Conservation (phyloP, 192 early-diverging fungal genomes). For the Borealophlyctis nickersoniae region DNA sequence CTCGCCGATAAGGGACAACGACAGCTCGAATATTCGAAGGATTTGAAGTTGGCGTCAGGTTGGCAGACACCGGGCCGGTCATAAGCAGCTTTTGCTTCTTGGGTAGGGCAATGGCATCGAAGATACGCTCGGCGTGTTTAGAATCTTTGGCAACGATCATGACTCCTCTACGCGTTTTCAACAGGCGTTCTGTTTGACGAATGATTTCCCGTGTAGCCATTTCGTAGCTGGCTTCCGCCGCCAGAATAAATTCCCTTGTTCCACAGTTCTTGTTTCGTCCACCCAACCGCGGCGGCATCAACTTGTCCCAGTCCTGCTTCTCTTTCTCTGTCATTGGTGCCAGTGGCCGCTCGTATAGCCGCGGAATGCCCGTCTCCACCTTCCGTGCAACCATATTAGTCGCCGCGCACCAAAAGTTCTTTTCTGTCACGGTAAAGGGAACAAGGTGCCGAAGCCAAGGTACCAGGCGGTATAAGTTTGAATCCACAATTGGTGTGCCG, state of each 20-base stretch:
- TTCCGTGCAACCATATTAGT: conserved; percentile 16
- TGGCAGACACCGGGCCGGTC: background rate
- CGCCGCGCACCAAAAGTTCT: conserved; percentile 16
- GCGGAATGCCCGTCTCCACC: conserved; percentile 10
- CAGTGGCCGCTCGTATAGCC: background rate
- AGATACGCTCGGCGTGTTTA: background rate
- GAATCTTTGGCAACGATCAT: background rate
- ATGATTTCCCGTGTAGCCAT: background rate
- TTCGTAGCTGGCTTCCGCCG: background rate
- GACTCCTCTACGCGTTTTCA: background rate
- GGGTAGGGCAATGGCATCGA: background rate
- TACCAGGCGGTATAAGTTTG: conserved; percentile 14
- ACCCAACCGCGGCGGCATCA: background rate
- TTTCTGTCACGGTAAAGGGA: conserved; percentile 24
- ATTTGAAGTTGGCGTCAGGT: background rate
- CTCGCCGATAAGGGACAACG: background rate
- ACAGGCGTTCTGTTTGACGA: background rate
- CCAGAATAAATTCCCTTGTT: background rate
- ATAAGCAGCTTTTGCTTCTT: background rate
- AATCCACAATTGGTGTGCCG: conserved; percentile 22
- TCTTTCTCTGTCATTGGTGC: background rate
- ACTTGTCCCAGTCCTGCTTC: background rate
- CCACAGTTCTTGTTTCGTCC: background rate
- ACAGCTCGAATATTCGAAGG: background rate
- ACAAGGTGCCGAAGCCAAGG: conserved; percentile 17